Base-by-base conservation (phyloP, 2,329 filamentous ascomycete genomes). In the Fusarium caatingaense region DNA sequence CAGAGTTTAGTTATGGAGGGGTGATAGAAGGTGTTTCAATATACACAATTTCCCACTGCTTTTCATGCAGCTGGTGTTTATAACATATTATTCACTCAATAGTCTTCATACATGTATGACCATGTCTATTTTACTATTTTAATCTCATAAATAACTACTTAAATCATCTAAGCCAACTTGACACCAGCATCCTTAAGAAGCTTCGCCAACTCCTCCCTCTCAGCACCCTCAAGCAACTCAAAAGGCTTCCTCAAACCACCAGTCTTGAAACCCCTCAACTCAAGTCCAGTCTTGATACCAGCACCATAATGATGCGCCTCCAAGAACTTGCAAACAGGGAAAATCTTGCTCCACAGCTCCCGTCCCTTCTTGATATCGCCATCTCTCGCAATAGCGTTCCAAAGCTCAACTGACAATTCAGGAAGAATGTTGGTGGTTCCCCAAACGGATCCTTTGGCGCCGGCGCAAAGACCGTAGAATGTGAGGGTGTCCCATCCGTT, bases 401-500 rank as follows among this genome's bases (percentile, higher is more conserved):
- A 86, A 2, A 86, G 74, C 72, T 84, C 74, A 18, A 83, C 77
- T 1, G 83, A 83, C 20, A 86, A 72, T 65, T 86, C 83, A 0
- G 84, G 84, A 12, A 86, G 82, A 18, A 86, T 76, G 60, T 86
- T 86, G 4, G 83, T 81, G 0, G 84, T 83, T 1, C 84, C 84
- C 84, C 84, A 86, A 2, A 86, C 81, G 5, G 81, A 82, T 5
- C 84, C 84, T 47, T 83, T 83, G 11, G 83, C 82, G 0, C 84
- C 84, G 1, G 84, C 83, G 1, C 81, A 82, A 12, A 86, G 74
- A 12, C 84, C 84, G 65, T 86, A 86, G 71, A 86, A 86, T 0
- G 84, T 86, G 18, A 86, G 75, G 0, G 84, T 86, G 61, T 86
- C 84, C 84, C 84, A 86, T 2, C 84, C 84, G 59, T 86, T 86